Conservation (phyloP, 805 yeast genomes). For the Lipomyces kockii region DNA sequence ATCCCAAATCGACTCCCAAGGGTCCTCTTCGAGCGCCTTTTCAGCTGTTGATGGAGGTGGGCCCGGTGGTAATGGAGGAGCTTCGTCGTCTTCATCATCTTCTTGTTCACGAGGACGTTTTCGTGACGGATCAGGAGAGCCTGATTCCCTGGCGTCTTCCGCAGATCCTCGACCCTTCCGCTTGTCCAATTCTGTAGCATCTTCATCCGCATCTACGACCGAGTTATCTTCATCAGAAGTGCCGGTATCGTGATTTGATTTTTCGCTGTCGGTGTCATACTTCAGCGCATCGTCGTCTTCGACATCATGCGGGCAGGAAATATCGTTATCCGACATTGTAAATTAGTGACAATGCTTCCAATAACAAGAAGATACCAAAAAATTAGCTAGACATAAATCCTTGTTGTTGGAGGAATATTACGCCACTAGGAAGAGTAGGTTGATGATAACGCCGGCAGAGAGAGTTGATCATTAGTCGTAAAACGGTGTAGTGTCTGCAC, state of each 20-base stretch:
- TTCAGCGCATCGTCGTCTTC: neutral
- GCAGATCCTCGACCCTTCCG: neutral
- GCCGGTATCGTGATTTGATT: neutral
- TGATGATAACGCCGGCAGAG: neutral
- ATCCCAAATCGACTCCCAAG: constrained; percentile 42
- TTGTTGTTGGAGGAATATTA: neutral
- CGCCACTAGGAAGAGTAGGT: neutral
- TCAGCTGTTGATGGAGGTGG: constrained; percentile 36
- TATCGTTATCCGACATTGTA: neutral
- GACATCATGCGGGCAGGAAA: neutral
- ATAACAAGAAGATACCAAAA: neutral
- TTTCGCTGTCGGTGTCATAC: neutral
- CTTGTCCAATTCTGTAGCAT: neutral
- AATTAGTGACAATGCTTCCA: neutral
- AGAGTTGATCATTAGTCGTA: neutral
- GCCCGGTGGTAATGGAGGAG: constrained; percentile 37
- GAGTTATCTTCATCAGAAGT: neutral
- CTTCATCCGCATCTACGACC: neutral
- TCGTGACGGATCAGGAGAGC: neutral
- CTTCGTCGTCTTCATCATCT: constrained; percentile 15
- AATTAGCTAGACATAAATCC: neutral
- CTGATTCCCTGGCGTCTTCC: neutral
- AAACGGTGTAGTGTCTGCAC: too few relatives aligned
- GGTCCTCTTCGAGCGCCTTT: constrained; percentile 33
- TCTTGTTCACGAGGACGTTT: constrained; percentile 1